These are phyloP conservation scores for Ophiostoma pallidulum DNA, from an alignment of 2,329 filamentous ascomycete species.

Conservation along the genomic window DNA sequence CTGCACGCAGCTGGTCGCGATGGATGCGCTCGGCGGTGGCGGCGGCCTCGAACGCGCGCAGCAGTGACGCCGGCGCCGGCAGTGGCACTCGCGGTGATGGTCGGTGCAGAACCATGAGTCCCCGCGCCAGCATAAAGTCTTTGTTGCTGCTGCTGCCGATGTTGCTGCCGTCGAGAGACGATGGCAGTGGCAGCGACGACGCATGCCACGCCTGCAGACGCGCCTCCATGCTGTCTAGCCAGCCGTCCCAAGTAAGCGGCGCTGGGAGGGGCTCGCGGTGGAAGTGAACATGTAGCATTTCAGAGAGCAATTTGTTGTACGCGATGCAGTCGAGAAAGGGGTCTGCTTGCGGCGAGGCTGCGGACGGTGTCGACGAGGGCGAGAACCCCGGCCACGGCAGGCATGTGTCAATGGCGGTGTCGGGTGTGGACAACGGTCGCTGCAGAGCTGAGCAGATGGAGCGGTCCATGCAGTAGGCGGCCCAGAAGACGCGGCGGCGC, in stretches of 20 bases:
- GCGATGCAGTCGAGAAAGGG: constrained; percentile 9
- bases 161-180: no score
- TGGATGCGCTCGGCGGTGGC: constrained; percentile 14
- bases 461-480: constrained; percentile 16
- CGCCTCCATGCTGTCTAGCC: constrained; percentile 13
- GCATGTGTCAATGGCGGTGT: constrained; percentile 9
- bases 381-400: not conserved
- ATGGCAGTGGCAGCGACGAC: not conserved
- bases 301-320: constrained; percentile 12
- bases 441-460: constrained; percentile 15
- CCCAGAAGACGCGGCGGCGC: constrained; percentile 14
- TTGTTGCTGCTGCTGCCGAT: not conserved
- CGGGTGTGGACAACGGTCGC: constrained; percentile 13
- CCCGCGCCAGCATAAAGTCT: constrained; percentile 9
- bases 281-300: constrained; percentile 16
- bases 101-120: constrained; percentile 13
- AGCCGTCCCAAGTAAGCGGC: constrained; percentile 11
- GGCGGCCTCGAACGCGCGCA: constrained; percentile 14
- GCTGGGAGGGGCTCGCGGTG: constrained; percentile 12
- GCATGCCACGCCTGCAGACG: constrained; percentile 10
- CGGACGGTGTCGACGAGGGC: not conserved
- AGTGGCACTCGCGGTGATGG: constrained; percentile 14
- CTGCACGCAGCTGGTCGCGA: constrained; percentile 9
- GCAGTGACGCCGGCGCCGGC: constrained; percentile 8
- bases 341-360: not conserved